Percentiles rank a stretch among this genome's conserved stretches.
phyloP scores from a whole-genome alignment of 176 grass and related monocot species.

The Carex kokanica region DNA sequence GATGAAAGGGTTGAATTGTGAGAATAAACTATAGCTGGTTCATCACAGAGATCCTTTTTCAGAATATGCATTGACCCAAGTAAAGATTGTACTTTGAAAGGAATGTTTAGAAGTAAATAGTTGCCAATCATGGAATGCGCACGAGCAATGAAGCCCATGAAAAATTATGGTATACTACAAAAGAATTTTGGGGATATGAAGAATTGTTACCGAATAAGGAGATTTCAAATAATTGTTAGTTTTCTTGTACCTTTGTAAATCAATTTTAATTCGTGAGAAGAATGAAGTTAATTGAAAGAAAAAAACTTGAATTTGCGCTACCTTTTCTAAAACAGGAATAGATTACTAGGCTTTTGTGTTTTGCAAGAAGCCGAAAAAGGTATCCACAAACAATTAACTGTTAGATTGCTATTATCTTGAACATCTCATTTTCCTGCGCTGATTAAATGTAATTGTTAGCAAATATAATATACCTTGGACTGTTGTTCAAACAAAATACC shows the following conservation, averaged over 20 bases:
- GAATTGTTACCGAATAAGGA: neutral
- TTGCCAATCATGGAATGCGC: neutral
- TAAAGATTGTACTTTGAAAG: neutral
- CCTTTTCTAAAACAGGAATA: neutral
- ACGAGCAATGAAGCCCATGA: neutral
- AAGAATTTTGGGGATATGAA: neutral
- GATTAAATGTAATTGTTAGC: no score
- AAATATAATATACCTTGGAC: no score
- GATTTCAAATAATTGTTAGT: slow-evolving; percentile 12
- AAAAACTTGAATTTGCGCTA: neutral
- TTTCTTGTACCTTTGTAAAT: neutral
- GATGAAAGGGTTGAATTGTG: neutral
- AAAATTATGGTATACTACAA: neutral
- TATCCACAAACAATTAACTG: neutral
- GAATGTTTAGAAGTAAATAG: neutral
- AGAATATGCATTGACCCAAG: neutral
- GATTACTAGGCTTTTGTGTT: neutral
- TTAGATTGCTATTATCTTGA: no score
- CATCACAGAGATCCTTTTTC: neutral
- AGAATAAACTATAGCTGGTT: neutral
- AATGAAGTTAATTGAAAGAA: neutral
- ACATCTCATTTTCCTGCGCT: no score
- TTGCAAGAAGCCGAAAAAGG: neutral
- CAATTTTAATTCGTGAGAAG: neutral
- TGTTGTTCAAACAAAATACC: no score